These are phyloP conservation scores for Amoeboaphelidium protococcarum DNA, from an alignment of 371 early-diverging fungal species.

Conservation along the genomic window DNA sequence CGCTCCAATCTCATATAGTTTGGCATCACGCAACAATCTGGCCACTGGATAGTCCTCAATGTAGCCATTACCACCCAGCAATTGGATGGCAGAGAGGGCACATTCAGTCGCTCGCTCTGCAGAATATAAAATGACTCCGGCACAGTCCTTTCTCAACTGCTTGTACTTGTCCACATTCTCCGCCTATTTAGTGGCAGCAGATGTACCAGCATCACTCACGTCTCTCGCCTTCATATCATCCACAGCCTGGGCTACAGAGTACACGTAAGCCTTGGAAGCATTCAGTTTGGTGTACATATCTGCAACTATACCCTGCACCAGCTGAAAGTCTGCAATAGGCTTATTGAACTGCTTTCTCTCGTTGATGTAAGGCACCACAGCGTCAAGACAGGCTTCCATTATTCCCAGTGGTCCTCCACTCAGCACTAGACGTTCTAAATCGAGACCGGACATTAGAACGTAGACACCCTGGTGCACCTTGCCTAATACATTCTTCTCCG, in stretches of 20 bases:
- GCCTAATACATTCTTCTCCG: slow-evolving; percentile 73
- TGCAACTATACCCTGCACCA: slow-evolving; percentile 79
- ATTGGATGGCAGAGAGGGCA: slow-evolving; percentile 84
- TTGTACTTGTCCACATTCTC: slow-evolving; percentile 1
- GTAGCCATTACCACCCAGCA: slow-evolving; percentile 78
- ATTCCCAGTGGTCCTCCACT: slow-evolving; percentile 81
- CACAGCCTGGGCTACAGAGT: slow-evolving; percentile 67
- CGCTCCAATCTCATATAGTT: slow-evolving; percentile 92
- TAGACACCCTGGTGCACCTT: slow-evolving; percentile 71
- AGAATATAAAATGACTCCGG: slow-evolving; percentile 77
- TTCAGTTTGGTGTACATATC: slow-evolving; percentile 90
- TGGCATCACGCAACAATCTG: slow-evolving; percentile 80
- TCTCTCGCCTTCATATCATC: no score
- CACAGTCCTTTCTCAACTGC: slow-evolving; percentile 44
- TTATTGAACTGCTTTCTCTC: slow-evolving; percentile 64
- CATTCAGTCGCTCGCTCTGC: slow-evolving; percentile 89
- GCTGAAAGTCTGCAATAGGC: slow-evolving; percentile 70
- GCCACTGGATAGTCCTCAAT: slow-evolving; percentile 79
- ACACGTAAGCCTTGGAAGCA: slow-evolving; percentile 71
- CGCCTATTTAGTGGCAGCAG: neutral
- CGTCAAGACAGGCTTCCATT: slow-evolving; percentile 73
- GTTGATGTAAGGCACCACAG: slow-evolving; percentile 58
- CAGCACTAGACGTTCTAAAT: slow-evolving; percentile 70
- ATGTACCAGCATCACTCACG: no score
- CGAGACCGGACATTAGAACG: slow-evolving; percentile 85